These are phyloP conservation scores for Trichosporon inkin DNA, from an alignment of 1,284 basidiomycete genomes.

Conservation along the genomic window DNA sequence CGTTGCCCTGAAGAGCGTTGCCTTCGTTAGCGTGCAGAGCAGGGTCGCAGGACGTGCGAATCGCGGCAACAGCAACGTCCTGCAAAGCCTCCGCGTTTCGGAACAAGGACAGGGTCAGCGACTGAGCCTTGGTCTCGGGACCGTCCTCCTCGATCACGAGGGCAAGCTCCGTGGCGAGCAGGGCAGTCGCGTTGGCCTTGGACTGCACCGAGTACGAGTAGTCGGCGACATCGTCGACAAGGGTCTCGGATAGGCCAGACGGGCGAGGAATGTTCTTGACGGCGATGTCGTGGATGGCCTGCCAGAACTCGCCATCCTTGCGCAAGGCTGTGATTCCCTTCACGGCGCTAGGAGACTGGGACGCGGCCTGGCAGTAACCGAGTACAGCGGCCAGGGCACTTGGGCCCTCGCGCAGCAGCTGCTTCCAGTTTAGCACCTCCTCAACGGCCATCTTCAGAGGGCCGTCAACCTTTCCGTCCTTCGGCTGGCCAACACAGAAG, in stretches of 20 bases:
- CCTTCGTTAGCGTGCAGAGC: constrained; percentile 38
- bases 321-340: constrained; percentile 27
- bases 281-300: constrained; percentile 35
- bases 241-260: constrained; percentile 37
- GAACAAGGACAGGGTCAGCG: constrained; percentile 39
- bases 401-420: constrained; percentile 67
- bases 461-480: constrained; percentile 45
- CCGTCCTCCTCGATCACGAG: constrained; percentile 30
- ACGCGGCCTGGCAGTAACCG: constrained; percentile 69
- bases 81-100: constrained; percentile 42
- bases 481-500: constrained; percentile 67
- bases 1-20: constrained; percentile 27
- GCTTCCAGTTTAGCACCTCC: constrained; percentile 60
- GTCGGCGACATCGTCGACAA: constrained; percentile 36
- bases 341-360: constrained; percentile 30
- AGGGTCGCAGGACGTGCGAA: constrained; percentile 37
- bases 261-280: constrained; percentile 35
- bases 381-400: constrained; percentile 70
- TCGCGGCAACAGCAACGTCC: constrained; percentile 29
- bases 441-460: constrained; percentile 57
- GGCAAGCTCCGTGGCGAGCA: constrained; percentile 36
- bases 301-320: constrained; percentile 35
- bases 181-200: constrained; percentile 40
- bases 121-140: constrained; percentile 33
- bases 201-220: constrained; percentile 61